Percentiles rank a stretch among this genome's conserved stretches.
Evolutionary conservation across 208 protist species (phyloP).

Genomic region (Crithidia brevicula): DNA sequence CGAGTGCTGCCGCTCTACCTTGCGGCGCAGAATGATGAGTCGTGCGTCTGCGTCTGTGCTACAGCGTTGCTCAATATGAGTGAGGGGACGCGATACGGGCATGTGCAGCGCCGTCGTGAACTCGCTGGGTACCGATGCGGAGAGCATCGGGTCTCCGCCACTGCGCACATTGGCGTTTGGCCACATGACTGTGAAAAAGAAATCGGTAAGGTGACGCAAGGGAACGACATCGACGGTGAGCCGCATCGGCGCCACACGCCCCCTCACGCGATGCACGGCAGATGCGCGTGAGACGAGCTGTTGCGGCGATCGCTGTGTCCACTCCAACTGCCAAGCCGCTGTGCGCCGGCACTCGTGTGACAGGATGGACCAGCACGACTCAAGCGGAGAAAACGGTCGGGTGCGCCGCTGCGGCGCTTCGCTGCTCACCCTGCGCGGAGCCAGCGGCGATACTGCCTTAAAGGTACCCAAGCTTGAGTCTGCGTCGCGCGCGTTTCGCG

Average conservation of each 20-base stretch:
- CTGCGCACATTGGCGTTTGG: background rate
- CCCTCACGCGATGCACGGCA: constrained; percentile 15
- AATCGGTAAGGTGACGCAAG: constrained; percentile 23
- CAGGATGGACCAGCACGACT: constrained; percentile 35
- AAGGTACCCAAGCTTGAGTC: background rate
- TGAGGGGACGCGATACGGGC: constrained; percentile 1
- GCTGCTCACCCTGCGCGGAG: too few species aligned
- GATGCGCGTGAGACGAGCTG: constrained; percentile 12
- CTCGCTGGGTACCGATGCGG: background rate
- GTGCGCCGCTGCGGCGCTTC: background rate
- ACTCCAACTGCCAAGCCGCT: constrained; percentile 19
- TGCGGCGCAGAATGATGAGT: constrained; percentile 25
- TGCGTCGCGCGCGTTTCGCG: background rate
- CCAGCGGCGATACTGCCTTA: background rate
- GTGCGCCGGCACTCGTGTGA: constrained; percentile 24
- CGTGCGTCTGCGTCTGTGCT: constrained; percentile 10
- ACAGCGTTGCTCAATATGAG: constrained; percentile 26
- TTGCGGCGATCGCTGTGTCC: constrained; percentile 19
- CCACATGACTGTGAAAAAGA: constrained; percentile 33
- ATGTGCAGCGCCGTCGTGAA: constrained; percentile 21
- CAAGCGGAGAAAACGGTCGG: constrained; percentile 22
- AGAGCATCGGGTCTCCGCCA: too few species aligned
- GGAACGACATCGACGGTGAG: constrained; percentile 28
- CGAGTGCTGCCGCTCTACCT: constrained; percentile 24
- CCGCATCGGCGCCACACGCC: constrained; percentile 11